A percentile compares a stretch with the other conserved stretches of the same genome.
These are phyloP conservation scores for Coprinellus micaceus DNA, from an alignment of 768 basidiomycete genomes.

Conservation along the genomic window DNA sequence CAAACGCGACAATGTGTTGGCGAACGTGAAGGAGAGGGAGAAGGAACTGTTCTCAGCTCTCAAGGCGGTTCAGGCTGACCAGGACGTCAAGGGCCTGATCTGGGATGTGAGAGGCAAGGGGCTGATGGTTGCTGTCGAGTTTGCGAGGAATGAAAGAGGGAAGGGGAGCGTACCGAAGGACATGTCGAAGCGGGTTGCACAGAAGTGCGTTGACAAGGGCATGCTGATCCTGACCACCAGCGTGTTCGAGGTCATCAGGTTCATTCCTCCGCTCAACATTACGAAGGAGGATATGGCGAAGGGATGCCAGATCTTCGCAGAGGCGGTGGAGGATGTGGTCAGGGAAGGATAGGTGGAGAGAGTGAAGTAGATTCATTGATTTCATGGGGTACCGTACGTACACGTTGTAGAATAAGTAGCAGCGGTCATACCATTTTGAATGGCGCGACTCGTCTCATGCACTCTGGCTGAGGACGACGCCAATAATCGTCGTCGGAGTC, in stretches of 20 bases:
- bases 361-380: too few relatives aligned
- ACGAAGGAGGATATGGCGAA: slow-evolving; percentile 68
- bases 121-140: slow-evolving; percentile 85
- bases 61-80: slow-evolving; percentile 27
- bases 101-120: slow-evolving; percentile 87
- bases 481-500: slow-evolving; percentile 8
- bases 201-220: slow-evolving; percentile 81
- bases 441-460: slow-evolving; percentile 25
- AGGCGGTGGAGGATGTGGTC: slow-evolving; percentile 70
- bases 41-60: background rate
- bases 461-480: slow-evolving; percentile 23
- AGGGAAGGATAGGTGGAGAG: too few relatives aligned
- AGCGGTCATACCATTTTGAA: too few relatives aligned
- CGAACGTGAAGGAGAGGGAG: background rate
- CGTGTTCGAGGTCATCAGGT: slow-evolving; percentile 82
- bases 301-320: slow-evolving; percentile 60
- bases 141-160: slow-evolving; percentile 30
- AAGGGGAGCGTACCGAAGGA: slow-evolving; percentile 30
- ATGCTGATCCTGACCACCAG: slow-evolving; percentile 87
- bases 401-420: too few relatives aligned
- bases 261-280: slow-evolving; percentile 91
- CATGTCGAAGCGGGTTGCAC: slow-evolving; percentile 67
- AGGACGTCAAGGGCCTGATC: slow-evolving; percentile 53
- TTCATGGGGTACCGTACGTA: too few relatives aligned
- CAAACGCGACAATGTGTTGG: slow-evolving; percentile 48